These are phyloP conservation scores for Umbelopsis sp. DNA, from an alignment of 192 early-diverging fungal genomes.

Conservation along the genomic window DNA sequence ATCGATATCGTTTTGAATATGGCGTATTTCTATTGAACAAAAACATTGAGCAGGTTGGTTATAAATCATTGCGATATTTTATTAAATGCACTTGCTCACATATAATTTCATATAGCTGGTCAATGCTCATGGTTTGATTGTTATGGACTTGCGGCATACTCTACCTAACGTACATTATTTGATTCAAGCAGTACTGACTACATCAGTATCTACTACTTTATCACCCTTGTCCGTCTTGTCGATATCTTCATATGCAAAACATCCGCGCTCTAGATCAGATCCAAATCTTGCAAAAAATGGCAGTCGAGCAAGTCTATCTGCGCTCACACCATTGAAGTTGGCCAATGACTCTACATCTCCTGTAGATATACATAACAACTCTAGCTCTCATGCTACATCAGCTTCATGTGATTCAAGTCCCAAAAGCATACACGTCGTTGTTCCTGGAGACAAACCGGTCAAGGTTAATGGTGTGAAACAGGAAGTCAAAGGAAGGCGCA, in stretches of 20 bases:
- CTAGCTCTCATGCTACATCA: too few species aligned
- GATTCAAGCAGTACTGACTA: conserved; percentile 54
- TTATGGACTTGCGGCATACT: conserved; percentile 71
- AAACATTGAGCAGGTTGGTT: conserved; percentile 77
- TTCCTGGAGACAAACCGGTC: too few species aligned
- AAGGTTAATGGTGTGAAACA: too few species aligned
- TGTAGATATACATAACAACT: not conserved
- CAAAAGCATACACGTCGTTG: too few species aligned
- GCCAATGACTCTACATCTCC: not conserved
- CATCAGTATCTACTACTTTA: conserved; percentile 41
- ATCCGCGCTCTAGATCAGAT: not conserved
- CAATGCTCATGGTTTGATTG: conserved; percentile 64
- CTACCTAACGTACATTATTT: conserved; percentile 70
- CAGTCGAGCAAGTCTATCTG: not conserved
- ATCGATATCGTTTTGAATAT: conserved; percentile 76
- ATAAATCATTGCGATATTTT: too few species aligned
- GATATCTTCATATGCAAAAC: conserved; percentile 37
- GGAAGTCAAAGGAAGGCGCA: too few species aligned
- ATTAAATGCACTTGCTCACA: not conserved
- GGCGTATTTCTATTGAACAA: conserved; percentile 86
- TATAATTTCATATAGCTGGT: conserved; percentile 53
- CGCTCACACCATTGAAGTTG: not conserved
- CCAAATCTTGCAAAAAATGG: not conserved
- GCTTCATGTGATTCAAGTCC: too few species aligned
- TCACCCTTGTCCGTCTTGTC: conserved; percentile 41